These are phyloP conservation scores for Cladosporium cucumerinum DNA, from an alignment of 2,329 filamentous ascomycete species.

Conservation along the genomic window DNA sequence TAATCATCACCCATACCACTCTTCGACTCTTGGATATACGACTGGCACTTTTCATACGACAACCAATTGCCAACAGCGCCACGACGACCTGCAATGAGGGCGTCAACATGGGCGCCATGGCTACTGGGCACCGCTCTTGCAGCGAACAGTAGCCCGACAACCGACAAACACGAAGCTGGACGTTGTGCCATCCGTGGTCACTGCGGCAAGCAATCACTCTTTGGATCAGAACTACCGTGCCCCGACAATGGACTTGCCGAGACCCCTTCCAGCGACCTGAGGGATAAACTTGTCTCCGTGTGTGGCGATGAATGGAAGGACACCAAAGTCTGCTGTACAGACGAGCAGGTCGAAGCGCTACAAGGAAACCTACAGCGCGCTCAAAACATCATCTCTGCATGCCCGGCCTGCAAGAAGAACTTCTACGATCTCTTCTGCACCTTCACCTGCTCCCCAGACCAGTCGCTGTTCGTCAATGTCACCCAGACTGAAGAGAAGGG, in stretches of 20 bases:
- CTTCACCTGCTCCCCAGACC: slow-evolving; percentile 95
- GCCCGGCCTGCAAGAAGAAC: slow-evolving; percentile 95
- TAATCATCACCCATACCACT: background rate
- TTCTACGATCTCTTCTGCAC: slow-evolving; percentile 99
- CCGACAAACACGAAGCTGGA: slow-evolving; percentile 72
- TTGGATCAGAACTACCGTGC: slow-evolving; percentile 85
- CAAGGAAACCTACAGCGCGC: slow-evolving; percentile 82
- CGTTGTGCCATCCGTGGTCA: slow-evolving; percentile 87
- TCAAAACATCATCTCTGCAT: slow-evolving; percentile 84
- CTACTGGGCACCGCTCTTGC: slow-evolving; percentile 12
- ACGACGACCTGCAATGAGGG: slow-evolving; percentile 11
- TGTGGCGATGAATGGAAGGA: slow-evolving; percentile 85
- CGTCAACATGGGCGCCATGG: slow-evolving; percentile 13
- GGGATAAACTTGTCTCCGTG: slow-evolving; percentile 75
- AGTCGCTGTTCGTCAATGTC: slow-evolving; percentile 92
- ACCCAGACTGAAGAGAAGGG: slow-evolving; percentile 63
- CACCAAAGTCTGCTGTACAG: slow-evolving; percentile 78
- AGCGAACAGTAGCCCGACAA: slow-evolving; percentile 23
- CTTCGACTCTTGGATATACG: background rate
- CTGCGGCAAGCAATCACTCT: slow-evolving; percentile 87
- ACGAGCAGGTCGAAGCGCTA: slow-evolving; percentile 77
- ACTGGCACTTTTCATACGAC: background rate
- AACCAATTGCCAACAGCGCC: background rate
- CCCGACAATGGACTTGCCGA: slow-evolving; percentile 82
- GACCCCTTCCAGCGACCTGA: slow-evolving; percentile 67